Percentiles rank a stretch among this genome's conserved stretches.
Conservation (phyloP, 2,329 filamentous ascomycete genomes). For the Neonectria sp. region DNA sequence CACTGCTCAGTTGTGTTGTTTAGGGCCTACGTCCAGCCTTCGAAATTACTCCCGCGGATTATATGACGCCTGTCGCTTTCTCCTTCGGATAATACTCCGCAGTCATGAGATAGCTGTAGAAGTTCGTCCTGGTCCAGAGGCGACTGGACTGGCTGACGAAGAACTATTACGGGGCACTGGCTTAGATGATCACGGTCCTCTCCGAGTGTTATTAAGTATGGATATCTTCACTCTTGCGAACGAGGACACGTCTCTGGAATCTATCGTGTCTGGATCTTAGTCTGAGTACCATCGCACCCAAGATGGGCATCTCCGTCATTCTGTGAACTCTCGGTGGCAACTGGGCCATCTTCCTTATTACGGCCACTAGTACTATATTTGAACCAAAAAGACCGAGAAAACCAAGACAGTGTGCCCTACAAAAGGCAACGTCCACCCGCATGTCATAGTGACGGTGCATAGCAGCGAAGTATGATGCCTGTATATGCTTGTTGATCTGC, state of each 20-base stretch:
- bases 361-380: neutral
- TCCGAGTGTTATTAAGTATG: neutral
- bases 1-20: neutral
- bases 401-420: neutral
- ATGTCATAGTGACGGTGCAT: neutral
- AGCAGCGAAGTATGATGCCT: too few species aligned
- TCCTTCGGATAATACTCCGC: neutral
- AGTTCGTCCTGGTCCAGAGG: neutral
- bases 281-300: neutral
- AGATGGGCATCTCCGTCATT: neutral
- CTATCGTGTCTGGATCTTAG: neutral
- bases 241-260: neutral
- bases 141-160: neutral
- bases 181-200: neutral
- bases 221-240: neutral
- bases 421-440: neutral
- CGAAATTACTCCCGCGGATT: neutral
- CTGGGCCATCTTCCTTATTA: neutral
- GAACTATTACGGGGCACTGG: neutral
- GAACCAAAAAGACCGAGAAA: neutral
- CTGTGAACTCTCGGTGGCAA: neutral
- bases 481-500: neutral
- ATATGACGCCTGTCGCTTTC: neutral
- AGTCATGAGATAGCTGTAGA: neutral
- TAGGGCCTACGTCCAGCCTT: neutral